Evolutionary conservation across 2,329 filamentous ascomycete species (phyloP).

Genomic region (Pestalotiopsis sp.): DNA sequence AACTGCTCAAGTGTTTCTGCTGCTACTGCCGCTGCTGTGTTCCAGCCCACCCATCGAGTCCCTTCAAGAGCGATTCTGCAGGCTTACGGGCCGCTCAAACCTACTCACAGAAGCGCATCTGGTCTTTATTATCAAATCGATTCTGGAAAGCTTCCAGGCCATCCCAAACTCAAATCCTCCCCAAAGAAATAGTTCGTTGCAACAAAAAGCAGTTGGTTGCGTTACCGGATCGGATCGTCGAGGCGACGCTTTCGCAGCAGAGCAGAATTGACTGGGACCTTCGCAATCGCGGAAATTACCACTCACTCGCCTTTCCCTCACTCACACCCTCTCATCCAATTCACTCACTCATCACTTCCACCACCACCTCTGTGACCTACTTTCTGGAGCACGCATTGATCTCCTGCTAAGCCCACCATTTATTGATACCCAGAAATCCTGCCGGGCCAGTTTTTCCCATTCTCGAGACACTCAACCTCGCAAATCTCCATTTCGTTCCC

Average conservation of each 20-base stretch:
- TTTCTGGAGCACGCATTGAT: conserved; percentile 4
- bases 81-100: neutral
- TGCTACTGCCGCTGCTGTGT: neutral
- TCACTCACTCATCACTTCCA: neutral
- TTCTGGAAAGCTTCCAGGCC: too few species aligned
- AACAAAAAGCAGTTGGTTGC: too few species aligned
- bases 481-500: neutral
- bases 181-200: too few species aligned
- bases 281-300: conserved; percentile 5
- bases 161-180: too few species aligned
- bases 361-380: neutral
- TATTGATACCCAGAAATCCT: neutral
- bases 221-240: neutral
- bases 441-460: neutral
- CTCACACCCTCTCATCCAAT: neutral
- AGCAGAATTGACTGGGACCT: neutral
- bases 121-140: too few species aligned
- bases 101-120: neutral
- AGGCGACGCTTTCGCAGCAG: neutral
- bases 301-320: neutral
- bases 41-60: neutral
- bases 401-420: conserved; percentile 1
- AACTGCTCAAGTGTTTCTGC: neutral
- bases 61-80: neutral
- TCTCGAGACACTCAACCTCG: neutral